Base-by-base conservation (phyloP, 2,329 filamentous ascomycete species). In the Aspergillus quadrilineatus region DNA sequence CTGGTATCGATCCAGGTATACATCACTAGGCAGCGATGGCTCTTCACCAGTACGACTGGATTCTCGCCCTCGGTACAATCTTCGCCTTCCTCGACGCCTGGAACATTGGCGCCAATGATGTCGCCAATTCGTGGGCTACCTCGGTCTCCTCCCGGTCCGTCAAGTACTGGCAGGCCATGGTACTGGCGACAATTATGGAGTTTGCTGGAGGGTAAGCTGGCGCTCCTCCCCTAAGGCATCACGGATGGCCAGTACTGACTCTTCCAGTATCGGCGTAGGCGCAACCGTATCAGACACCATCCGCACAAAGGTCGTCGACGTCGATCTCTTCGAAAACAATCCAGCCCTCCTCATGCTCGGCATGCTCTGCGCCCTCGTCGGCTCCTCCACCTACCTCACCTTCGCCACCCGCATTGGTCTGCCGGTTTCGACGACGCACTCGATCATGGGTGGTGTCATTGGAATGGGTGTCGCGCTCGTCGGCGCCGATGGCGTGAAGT, bases 41-140 rank as follows among this genome's bases (percentile, higher is more conserved):
- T 29, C 53, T 63, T 14, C 61, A 63, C 43, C 59, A 63, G 50
- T 63, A 51, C 50, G 61, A 63, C 47, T 61, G 61, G 36, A 55
- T 63, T 12, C 56, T 63, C 42, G 61, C 61, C 41, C 30, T 63
- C 5, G 61, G 61, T 41, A 63, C 61, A 17, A 63, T 63, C n/a
- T 63, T 63, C 50, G 59, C 61, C 6, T 63, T 63, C 32, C 61
- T 63, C 2, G 61, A 63, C 44, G 61, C 61, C 4, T 63, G 57
- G 57, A 63, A 63, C 34, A 63, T 63, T 9, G 61, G 61, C 28
- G 61, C 61, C 55, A 63, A 63, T 30, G 61, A 63, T 61, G 59
- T 58, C 12, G 61, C 61, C 57, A 63, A 63, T 53, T 63, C 61
- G 3, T 63, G 57, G 57, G 61, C 61, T 14, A 63, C 61, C 1